These are phyloP conservation scores for Termitomyces sp. DNA, from an alignment of 768 basidiomycete genomes.

Conservation along the genomic window DNA sequence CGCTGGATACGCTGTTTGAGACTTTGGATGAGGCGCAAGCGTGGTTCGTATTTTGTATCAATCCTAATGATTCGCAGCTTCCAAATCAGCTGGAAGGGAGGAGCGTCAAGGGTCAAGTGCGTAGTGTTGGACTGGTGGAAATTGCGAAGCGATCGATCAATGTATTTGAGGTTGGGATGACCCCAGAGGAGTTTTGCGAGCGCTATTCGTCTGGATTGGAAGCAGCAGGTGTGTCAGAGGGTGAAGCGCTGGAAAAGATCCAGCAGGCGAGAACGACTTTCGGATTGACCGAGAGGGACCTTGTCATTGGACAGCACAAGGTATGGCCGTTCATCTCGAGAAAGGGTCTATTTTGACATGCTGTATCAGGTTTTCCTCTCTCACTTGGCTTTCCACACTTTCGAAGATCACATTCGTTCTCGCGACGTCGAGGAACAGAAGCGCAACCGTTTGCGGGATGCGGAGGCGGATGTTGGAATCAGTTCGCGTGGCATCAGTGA, in stretches of 20 bases:
- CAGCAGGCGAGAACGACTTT: constrained; percentile 53
- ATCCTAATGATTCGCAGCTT: constrained; percentile 92
- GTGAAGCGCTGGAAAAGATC: constrained; percentile 51
- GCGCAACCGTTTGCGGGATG: constrained; percentile 70
- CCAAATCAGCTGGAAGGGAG: constrained; percentile 93
- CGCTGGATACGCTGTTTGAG: constrained; percentile 80
- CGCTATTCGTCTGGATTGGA: constrained; percentile 70
- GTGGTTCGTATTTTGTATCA: constrained; percentile 91
- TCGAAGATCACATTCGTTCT: constrained; percentile 84
- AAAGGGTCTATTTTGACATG: not conserved
- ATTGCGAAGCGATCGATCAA: constrained; percentile 61
- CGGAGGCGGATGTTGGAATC: constrained; percentile 66
- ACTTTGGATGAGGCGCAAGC: constrained; percentile 85
- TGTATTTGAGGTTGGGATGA: constrained; percentile 81
- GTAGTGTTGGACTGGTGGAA: constrained; percentile 73
- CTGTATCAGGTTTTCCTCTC: constrained; percentile 75
- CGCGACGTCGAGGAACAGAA: constrained; percentile 84
- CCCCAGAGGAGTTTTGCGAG: constrained; percentile 79
- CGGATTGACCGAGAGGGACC: constrained; percentile 58
- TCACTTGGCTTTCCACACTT: constrained; percentile 75
- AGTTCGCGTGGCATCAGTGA: constrained; percentile 51
- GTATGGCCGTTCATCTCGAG: constrained; percentile 33
- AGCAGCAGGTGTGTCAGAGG: constrained; percentile 51
- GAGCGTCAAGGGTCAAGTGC: constrained; percentile 87
- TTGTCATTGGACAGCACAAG: constrained; percentile 81